phyloP scores from a whole-genome alignment of 2,329 filamentous ascomycete genomes.

The Microdochium trichocladiopsis region DNA sequence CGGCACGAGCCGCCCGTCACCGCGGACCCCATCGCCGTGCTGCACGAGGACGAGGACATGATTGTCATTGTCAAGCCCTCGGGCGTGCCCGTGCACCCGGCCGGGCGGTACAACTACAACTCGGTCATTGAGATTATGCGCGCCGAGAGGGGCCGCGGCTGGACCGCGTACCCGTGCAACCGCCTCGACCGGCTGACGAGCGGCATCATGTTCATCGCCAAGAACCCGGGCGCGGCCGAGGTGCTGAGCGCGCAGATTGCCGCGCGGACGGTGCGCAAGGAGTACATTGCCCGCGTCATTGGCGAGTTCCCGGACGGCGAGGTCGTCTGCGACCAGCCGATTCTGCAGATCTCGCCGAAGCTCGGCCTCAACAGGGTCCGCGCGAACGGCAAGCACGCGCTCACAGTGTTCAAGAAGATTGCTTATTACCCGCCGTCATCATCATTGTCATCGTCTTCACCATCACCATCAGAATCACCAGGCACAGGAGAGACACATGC shows the following conservation, averaged over 20 bases:
- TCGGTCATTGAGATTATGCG: slow-evolving; percentile 91
- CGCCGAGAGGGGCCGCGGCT: slow-evolving; percentile 55
- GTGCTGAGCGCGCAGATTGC: slow-evolving; percentile 69
- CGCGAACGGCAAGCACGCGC: slow-evolving; percentile 82
- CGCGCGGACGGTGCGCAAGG: slow-evolving; percentile 79
- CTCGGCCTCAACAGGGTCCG: slow-evolving; percentile 91
- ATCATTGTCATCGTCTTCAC: neutral
- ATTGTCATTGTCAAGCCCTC: slow-evolving; percentile 97
- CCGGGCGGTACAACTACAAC: slow-evolving; percentile 93
- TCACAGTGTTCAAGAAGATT: slow-evolving; percentile 83
- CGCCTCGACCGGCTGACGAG: slow-evolving; percentile 90
- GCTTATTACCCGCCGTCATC: slow-evolving; percentile 70
- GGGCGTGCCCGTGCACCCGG: slow-evolving; percentile 90
- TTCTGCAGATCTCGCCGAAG: slow-evolving; percentile 90
- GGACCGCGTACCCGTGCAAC: slow-evolving; percentile 69
- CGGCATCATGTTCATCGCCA: slow-evolving; percentile 97
- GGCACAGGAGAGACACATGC: neutral
- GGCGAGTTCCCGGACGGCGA: slow-evolving; percentile 90
- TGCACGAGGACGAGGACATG: slow-evolving; percentile 89
- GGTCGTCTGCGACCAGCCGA: slow-evolving; percentile 86
- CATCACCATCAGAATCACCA: neutral
- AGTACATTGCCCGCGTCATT: slow-evolving; percentile 87
- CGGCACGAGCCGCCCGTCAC: slow-evolving; percentile 94
- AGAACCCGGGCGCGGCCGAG: slow-evolving; percentile 74
- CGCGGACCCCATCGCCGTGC: slow-evolving; percentile 67